Evolutionary conservation across 2,329 filamentous ascomycete species (phyloP), one percentile per base, ranked within the genome.

Genomic region (Xylaria sp.): DNA sequence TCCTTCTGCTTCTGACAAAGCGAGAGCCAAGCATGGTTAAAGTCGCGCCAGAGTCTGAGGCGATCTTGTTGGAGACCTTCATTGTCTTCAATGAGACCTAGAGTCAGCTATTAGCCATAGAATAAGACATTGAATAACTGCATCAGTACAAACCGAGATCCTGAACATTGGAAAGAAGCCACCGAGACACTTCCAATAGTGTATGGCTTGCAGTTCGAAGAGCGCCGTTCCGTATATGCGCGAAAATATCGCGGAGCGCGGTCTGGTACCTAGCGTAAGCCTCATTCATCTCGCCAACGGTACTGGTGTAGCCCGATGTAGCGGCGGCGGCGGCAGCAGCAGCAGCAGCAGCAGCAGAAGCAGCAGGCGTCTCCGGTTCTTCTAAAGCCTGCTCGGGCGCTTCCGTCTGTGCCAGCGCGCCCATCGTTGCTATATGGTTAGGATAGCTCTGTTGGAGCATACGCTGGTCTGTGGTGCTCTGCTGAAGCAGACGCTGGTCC

Each of bases 1-100:
- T 96, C 88, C 70, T 89, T 91, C 72, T 97, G 92, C 66, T 85
- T 89, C 71, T 94, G 91, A 54, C 92, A 84, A 5, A 94, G 78
- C 3, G 87, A 83, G 44, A 97, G 82, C 93, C 93, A 97, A 60
- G 90, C 92, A 60, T 91, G 83, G 74, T 99, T 97, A 77, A 97
- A 96, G 67, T 97, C 89, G 68, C 89, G 87, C 94, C 94, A 99
- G 5, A 97, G 78, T 70, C 88, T 87, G 65, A 96, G 83, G 58
- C 92, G 87, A 67, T 94, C 88, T 58, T 81, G 77, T 70, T 94
- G 86, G 58, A 91, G 82, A 56, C 81, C 80, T 70, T 89, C 85
- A 73, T 96, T 89, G 76, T 97, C 92, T 69, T 88, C 85, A 66
- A 89, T 87, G 68, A 97, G 85, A 60, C 91, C 92, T 96, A 75